Percentiles rank a stretch among this genome's conserved stretches.
Evolutionary conservation across 768 basidiomycete genomes (phyloP).

Genomic region (Lentinula guzmanii): DNA sequence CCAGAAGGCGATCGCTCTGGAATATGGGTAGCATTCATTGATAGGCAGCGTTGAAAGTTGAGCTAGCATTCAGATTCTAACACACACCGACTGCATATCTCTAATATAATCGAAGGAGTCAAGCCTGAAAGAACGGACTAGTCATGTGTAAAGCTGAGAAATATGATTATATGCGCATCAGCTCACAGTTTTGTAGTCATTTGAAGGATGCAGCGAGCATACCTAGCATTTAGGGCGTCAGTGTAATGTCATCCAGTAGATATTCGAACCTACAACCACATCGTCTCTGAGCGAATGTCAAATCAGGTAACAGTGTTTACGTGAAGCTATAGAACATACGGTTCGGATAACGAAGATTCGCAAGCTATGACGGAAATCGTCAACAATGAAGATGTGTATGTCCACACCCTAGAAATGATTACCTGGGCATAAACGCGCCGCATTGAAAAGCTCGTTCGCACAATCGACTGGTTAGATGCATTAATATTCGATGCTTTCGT

Average conservation of each 20-base stretch:
- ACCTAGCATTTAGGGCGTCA: constrained; percentile 35
- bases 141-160: constrained; percentile 4
- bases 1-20: constrained; percentile 83
- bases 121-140: constrained; percentile 85
- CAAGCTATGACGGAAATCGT: constrained; percentile 46
- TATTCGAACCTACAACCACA: constrained; percentile 43
- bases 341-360: constrained; percentile 73
- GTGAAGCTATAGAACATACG: constrained; percentile 36
- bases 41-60: neutral
- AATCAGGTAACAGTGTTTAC: neutral
- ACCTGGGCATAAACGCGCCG: constrained; percentile 78
- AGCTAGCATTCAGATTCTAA: neutral
- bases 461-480: constrained; percentile 63
- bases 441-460: constrained; percentile 78
- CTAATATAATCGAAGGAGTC: constrained; percentile 67
- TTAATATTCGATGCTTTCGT: neutral
- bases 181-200: constrained; percentile 84
- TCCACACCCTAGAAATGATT: constrained; percentile 5
- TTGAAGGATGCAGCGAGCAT: constrained; percentile 78
- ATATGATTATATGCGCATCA: constrained; percentile 27
- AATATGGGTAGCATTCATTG: neutral
- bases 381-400: neutral
- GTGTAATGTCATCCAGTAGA: neutral
- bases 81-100: constrained; percentile 71
- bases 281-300: constrained; percentile 38